A percentile compares a stretch with the other conserved stretches of the same genome.
Conservation (phyloP, 202 grass and related monocot species). For the Saccharum hybrid region DNA sequence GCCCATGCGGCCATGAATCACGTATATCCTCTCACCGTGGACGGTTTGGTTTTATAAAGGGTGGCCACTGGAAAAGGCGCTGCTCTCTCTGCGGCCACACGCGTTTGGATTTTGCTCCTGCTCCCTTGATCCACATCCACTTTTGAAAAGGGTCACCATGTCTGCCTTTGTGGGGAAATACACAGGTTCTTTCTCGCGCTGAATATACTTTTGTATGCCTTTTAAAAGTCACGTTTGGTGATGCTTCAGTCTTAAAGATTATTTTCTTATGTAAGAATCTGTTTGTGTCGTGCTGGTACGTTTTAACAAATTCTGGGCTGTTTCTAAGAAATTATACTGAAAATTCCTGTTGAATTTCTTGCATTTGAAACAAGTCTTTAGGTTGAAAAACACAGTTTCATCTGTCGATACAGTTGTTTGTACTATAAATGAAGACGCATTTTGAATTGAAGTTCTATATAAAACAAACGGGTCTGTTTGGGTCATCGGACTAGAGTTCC, state of each 20-base stretch:
- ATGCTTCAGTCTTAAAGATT: neutral
- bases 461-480: no score
- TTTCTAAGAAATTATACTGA: neutral
- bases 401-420: neutral
- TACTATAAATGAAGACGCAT: neutral
- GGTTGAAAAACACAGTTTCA: neutral
- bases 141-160: slow-evolving; percentile 49
- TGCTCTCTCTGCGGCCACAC: slow-evolving; percentile 31
- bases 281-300: neutral
- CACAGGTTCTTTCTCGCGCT: slow-evolving; percentile 60
- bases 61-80: slow-evolving; percentile 31
- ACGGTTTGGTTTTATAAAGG: slow-evolving; percentile 57
- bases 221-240: neutral
- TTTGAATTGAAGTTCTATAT: neutral
- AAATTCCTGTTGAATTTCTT: neutral
- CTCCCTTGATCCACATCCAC: neutral
- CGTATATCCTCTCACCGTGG: slow-evolving; percentile 42
- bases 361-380: neutral
- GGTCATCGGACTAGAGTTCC: no score
- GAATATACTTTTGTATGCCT: neutral
- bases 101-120: slow-evolving; percentile 50
- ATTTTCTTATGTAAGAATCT: neutral
- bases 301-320: neutral
- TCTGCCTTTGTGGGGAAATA: slow-evolving; percentile 97
- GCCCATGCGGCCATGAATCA: slow-evolving; percentile 46